Conservation (phyloP, 805 yeast species). For the Diddensiella transvaalensis region DNA sequence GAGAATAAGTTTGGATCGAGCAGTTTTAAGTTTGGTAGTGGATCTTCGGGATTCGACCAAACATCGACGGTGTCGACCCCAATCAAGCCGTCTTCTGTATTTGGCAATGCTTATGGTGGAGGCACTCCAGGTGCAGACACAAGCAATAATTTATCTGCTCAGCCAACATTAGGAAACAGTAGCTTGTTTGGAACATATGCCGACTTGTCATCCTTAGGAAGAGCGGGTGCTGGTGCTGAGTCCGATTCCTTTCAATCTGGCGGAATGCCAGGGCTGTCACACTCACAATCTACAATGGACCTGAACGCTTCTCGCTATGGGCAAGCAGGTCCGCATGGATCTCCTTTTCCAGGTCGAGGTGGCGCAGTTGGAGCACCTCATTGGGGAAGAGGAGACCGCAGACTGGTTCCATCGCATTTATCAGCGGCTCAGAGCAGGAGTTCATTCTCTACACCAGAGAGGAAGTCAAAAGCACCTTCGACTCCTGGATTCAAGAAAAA, state of each 20-base stretch:
- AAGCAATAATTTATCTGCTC: neutral
- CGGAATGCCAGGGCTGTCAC: neutral
- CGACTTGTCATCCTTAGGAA: neutral
- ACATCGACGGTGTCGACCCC: neutral
- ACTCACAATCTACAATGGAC: constrained; percentile 7
- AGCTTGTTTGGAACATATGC: neutral
- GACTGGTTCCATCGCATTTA: constrained; percentile 14
- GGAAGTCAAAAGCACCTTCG: constrained; percentile 2
- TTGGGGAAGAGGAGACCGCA: constrained; percentile 12
- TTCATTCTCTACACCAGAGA: constrained; percentile 12
- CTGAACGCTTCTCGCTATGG: constrained; percentile 2
- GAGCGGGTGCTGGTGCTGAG: neutral
- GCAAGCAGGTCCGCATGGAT: neutral
- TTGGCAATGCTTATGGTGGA: neutral
- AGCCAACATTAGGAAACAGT: neutral
- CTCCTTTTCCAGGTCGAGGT: neutral
- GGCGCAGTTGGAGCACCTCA: constrained; percentile 11
- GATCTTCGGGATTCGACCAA: neutral
- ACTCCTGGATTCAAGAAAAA: neutral
- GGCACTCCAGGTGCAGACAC: neutral
- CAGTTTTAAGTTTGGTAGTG: neutral
- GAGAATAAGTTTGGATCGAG: neutral
- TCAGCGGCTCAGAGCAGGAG: constrained; percentile 10
- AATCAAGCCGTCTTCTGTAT: neutral
- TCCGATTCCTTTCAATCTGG: constrained; percentile 5